Base-by-base conservation (phyloP, 352 stramenopile species). In the Globisporangium nagaii region DNA sequence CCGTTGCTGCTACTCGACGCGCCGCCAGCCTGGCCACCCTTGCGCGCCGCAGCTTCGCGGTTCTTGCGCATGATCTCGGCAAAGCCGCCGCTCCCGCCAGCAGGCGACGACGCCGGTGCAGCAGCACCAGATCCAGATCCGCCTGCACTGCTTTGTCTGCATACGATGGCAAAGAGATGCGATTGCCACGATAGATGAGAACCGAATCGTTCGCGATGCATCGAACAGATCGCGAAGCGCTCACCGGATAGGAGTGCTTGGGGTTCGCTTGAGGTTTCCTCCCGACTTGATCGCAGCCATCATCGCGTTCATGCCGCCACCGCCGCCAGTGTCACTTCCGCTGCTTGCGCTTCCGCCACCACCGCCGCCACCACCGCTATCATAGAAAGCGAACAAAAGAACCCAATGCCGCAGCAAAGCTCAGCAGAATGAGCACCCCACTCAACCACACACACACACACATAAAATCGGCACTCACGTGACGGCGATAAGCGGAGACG, bases 61-160 rank as follows among this genome's bases (percentile, higher is more conserved):
- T 94, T 96, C 64, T 90, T 91, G 42, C 82, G 75, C 82, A 96
- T 96, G 63, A 96, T 96, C 56, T 96, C 86, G 0, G 86, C 80
- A 66, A 96, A 94, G 19, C 84, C 84, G 19, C 80, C 76, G 19
- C 68, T 69, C 13, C 75, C 60, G 20, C 55, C 56, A 6, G 56
- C 53, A 41, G 39, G 45, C 10, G 56, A 58, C 1, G 58, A 52
- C 37, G 51, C 31, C 8, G 42, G 44, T 3, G n/a, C 20, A 20
- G 39, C n/a, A 19, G 17, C 43, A n/a, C 32, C 22, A 8, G 42
- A 49, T 4, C 27, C 32, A 39, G 43, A n/a, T n/a, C n/a, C 15
- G 25, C 46, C 45, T 28, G 37, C 36, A 11, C 50, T 69, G 32
- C 39, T 63, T 37, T 9, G 1, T 6, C 34, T 73, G 28, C 11